A percentile compares a stretch with the other conserved stretches of the same genome.
These are phyloP conservation scores for Ramaria sp. DNA, from an alignment of 768 basidiomycete genomes.

Conservation along the genomic window DNA sequence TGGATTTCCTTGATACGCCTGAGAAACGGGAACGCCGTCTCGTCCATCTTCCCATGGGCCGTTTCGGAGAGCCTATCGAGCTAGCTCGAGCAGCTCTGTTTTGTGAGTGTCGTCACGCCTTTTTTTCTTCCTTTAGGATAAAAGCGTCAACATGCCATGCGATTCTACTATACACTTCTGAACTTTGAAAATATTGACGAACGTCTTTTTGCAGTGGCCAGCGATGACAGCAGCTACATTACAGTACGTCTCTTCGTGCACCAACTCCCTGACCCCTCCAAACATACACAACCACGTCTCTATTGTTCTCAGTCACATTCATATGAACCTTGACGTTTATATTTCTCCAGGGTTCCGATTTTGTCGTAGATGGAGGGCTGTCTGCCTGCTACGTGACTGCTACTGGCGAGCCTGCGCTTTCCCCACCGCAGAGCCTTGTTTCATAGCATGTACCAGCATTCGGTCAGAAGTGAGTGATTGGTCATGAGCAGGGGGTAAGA, in stretches of 20 bases:
- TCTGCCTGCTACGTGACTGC: constrained; percentile 89
- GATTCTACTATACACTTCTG: too few relatives aligned
- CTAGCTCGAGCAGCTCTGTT: constrained; percentile 89
- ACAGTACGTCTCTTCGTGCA: constrained; percentile 54
- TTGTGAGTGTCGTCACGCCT: constrained; percentile 40
- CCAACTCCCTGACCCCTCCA: neutral
- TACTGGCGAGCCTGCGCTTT: constrained; percentile 58
- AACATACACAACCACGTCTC: constrained; percentile 5
- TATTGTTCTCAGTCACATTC: constrained; percentile 9
- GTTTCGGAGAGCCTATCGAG: constrained; percentile 96
- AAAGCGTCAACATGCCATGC: too few relatives aligned
- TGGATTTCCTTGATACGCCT: constrained; percentile 95
- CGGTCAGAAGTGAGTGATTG: neutral
- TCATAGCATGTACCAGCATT: neutral
- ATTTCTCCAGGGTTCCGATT: constrained; percentile 63
- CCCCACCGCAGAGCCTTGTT: constrained; percentile 61
- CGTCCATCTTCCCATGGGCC: constrained; percentile 90
- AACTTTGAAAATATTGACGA: constrained; percentile 7
- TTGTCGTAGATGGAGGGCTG: constrained; percentile 93
- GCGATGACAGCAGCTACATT: constrained; percentile 92
- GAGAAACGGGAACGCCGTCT: constrained; percentile 90
- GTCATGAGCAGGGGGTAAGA: too few relatives aligned
- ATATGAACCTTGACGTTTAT: neutral
- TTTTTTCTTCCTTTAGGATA: neutral
- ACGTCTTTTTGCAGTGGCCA: constrained; percentile 48